phyloP scores from a whole-genome alignment of 129 eudicot species.

The Tagetes patula region DNA sequence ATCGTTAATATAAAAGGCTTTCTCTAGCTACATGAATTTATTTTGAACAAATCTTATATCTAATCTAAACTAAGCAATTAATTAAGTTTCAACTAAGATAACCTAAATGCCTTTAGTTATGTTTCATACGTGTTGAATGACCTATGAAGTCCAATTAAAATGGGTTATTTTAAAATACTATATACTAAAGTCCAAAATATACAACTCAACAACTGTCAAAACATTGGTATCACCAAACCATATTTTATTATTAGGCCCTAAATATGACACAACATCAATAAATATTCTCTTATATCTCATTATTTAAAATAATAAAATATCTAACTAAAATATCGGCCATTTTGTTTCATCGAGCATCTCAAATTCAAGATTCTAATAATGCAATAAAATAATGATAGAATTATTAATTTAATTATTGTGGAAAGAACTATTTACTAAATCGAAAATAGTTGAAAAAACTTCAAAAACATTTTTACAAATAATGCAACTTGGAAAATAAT shows the following conservation, averaged over 20 bases:
- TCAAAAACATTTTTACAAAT: slow-evolving; percentile 28
- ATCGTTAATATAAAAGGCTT: no score
- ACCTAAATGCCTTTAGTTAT: not conserved
- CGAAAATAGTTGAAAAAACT: slow-evolving; percentile 15
- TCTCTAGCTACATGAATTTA: no score
- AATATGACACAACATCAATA: slow-evolving; percentile 8
- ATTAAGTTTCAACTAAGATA: not conserved
- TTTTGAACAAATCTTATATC: not conserved
- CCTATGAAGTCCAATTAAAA: not conserved
- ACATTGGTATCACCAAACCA: slow-evolving; percentile 9
- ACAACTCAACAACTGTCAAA: slow-evolving; percentile 22
- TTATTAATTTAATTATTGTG: not conserved
- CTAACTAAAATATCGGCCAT: not conserved
- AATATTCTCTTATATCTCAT: slow-evolving; percentile 12
- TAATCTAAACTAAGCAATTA: not conserved
- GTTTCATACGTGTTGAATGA: not conserved
- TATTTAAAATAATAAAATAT: not conserved
- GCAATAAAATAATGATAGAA: not conserved
- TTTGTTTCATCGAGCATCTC: not conserved
- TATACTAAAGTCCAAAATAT: slow-evolving; percentile 27
- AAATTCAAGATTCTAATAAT: not conserved
- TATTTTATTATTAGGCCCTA: not conserved
- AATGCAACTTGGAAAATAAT: slow-evolving; percentile 23
- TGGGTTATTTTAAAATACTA: not conserved
- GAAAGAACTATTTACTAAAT: not conserved